Evolutionary conservation across 2,329 filamentous ascomycete species (phyloP).

Genomic region (Microdochium paspali): DNA sequence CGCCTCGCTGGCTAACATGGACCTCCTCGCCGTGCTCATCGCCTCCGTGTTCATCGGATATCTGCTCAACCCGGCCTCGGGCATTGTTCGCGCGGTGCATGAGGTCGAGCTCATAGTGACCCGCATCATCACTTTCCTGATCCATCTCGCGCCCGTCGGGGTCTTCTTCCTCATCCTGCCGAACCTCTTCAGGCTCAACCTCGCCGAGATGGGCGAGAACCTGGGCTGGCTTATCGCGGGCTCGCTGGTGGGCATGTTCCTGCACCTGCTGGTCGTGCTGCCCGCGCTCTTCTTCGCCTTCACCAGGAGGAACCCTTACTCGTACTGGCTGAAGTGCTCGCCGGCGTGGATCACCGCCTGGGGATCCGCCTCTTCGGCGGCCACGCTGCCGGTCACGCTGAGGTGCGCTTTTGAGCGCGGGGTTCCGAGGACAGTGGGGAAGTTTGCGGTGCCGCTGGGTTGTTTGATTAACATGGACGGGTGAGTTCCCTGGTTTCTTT

Average conservation of each 20-base stretch:
- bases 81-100: slow-evolving; percentile 29
- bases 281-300: slow-evolving; percentile 31
- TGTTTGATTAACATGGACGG: slow-evolving; percentile 42
- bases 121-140: slow-evolving; percentile 22
- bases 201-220: slow-evolving; percentile 36
- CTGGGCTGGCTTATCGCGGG: slow-evolving; percentile 39
- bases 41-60: slow-evolving; percentile 35
- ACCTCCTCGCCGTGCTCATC: slow-evolving; percentile 36
- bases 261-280: slow-evolving; percentile 35
- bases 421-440: slow-evolving; percentile 30
- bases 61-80: slow-evolving; percentile 28
- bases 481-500: slow-evolving; percentile 7
- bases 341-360: slow-evolving; percentile 45
- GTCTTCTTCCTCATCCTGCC: slow-evolving; percentile 43
- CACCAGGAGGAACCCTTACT: slow-evolving; percentile 34
- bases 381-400: slow-evolving; percentile 40
- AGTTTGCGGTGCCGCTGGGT: slow-evolving; percentile 37
- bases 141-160: not conserved
- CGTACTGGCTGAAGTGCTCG: slow-evolving; percentile 35
- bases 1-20: slow-evolving; percentile 32
- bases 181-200: slow-evolving; percentile 38
- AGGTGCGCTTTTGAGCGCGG: slow-evolving; percentile 26
- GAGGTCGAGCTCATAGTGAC: slow-evolving; percentile 39
- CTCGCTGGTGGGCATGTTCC: slow-evolving; percentile 32
- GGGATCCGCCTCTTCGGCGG: slow-evolving; percentile 42